These are phyloP conservation scores for Orychophragmus violaceus DNA, from an alignment of 345 rosid genomes.

Conservation along the genomic window DNA sequence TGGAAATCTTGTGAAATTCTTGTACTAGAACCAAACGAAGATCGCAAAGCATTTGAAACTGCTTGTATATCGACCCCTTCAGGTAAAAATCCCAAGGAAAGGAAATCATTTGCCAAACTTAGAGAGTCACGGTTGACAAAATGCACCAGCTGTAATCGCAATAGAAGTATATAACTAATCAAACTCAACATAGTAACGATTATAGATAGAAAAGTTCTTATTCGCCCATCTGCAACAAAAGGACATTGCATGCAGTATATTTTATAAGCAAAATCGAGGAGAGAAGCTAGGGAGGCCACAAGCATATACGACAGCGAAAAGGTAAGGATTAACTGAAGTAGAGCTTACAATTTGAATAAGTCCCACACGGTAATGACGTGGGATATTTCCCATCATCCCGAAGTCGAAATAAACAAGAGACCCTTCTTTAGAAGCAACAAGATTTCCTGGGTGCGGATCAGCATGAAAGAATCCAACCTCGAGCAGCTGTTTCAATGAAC, in stretches of 20 bases:
- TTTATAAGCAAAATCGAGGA: neutral
- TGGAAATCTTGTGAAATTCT: conserved; percentile 86
- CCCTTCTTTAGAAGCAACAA: conserved; percentile 67
- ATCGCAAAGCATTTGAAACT: conserved; percentile 69
- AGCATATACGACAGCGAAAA: neutral
- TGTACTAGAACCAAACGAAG: conserved; percentile 67
- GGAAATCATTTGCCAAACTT: conserved; percentile 97
- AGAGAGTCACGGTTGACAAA: conserved; percentile 96
- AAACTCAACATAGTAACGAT: conserved; percentile 4
- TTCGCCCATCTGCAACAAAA: neutral
- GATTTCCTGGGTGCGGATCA: conserved; percentile 99
- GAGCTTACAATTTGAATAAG: conserved; percentile 83
- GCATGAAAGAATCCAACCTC: conserved; percentile 98
- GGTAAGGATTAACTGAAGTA: neutral
- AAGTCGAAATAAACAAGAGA: conserved; percentile 91
- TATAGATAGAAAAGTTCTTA: neutral
- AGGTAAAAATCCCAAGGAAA: conserved; percentile 97
- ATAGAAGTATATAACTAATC: conserved; percentile 35
- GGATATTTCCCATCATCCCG: conserved; percentile 98
- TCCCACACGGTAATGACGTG: conserved; percentile 91
- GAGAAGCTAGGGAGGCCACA: neutral
- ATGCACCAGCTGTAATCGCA: conserved; percentile 89
- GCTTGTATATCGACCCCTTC: conserved; percentile 76
- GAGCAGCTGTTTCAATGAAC: conserved; percentile 91
- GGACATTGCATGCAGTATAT: neutral